Evolutionary conservation across 2,329 filamentous ascomycete species (phyloP).

Genomic region (Sporothrix mexicana): DNA sequence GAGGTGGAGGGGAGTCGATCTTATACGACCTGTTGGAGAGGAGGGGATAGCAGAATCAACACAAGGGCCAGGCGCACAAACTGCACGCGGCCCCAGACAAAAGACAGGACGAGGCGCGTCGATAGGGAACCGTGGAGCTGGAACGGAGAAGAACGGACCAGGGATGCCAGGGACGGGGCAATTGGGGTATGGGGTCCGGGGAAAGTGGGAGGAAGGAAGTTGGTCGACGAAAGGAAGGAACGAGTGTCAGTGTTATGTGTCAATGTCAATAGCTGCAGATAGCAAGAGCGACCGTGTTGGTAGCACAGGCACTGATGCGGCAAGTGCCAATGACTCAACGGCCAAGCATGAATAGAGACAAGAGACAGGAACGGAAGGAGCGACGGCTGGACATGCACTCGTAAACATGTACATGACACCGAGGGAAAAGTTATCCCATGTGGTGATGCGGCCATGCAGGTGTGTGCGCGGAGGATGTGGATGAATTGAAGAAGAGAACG

Average conservation of each 20-base stretch:
- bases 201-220: neutral
- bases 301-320: no score
- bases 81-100: no score
- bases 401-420: neutral
- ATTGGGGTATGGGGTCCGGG: conserved; percentile 7
- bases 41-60: neutral
- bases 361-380: neutral
- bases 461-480: no score
- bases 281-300: no score
- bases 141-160: neutral
- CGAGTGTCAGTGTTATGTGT: no score
- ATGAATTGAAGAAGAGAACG: neutral
- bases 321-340: neutral
- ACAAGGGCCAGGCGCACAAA: neutral
- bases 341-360: neutral
- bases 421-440: neutral
- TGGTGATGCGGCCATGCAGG: neutral
- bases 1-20: no score
- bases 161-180: neutral
- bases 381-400: neutral
- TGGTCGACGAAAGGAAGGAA: no score
- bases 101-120: neutral
- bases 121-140: neutral
- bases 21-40: no score
- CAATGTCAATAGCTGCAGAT: no score